Evolutionary conservation across 2,329 filamentous ascomycete genomes (phyloP).

Genomic region (Trichoderma guizhouense): DNA sequence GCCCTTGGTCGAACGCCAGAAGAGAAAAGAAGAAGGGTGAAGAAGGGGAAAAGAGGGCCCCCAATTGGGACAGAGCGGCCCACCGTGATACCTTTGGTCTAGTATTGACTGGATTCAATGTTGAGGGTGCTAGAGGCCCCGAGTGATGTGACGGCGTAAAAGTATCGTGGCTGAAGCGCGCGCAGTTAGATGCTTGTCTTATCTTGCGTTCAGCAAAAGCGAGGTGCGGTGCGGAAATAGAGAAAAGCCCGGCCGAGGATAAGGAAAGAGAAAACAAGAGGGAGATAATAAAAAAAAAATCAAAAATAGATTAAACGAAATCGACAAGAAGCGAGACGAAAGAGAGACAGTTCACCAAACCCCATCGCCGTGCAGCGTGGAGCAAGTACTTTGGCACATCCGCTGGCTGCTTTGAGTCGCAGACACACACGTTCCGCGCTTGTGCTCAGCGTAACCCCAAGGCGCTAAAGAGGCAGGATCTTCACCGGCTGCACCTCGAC

Average conservation of each 20-base stretch:
- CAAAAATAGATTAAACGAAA: background rate
- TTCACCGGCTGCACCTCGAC: slow-evolving; percentile 19
- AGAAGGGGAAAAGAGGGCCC: background rate
- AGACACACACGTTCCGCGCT: background rate
- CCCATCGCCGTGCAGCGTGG: background rate
- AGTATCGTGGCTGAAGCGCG: slow-evolving; percentile 1
- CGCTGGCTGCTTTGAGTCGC: background rate
- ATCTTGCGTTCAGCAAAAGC: background rate
- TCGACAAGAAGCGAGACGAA: background rate
- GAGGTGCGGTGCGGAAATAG: background rate
- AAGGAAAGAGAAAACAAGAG: background rate
- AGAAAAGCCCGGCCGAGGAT: background rate
- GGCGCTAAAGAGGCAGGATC: slow-evolving; percentile 15
- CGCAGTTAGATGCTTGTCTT: background rate
- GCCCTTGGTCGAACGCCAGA: background rate
- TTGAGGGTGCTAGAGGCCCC: background rate
- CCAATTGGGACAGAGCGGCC: background rate
- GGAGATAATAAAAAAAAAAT: background rate
- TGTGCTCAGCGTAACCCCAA: background rate
- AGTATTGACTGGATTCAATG: background rate
- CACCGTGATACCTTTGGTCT: background rate
- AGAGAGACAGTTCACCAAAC: background rate
- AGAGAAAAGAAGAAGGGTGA: background rate
- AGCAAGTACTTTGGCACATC: background rate
- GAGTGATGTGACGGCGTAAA: background rate